A percentile compares a stretch with the other conserved stretches of the same genome.
These are phyloP conservation scores for Dichotomopilus funicola DNA, from an alignment of 2,329 filamentous ascomycete genomes.

Conservation along the genomic window DNA sequence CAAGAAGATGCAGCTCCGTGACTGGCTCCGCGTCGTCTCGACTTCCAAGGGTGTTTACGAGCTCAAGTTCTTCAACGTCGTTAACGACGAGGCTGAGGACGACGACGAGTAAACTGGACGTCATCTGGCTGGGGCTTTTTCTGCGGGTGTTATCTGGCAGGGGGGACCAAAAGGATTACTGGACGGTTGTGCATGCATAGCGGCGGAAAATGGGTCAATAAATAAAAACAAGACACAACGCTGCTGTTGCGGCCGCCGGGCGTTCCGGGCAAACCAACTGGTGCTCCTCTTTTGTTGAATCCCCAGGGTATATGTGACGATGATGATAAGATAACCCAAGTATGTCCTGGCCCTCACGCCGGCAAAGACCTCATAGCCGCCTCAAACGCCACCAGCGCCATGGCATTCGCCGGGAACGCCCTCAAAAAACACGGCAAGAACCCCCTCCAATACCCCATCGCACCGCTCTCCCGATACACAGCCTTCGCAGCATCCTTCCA, in stretches of 20 bases:
- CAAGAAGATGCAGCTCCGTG: conserved; percentile 99
- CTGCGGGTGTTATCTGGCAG: conserved; percentile 15
- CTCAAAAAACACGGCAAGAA: conserved; percentile 90
- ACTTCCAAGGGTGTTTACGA: conserved; percentile 98
- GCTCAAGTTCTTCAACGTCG: conserved; percentile 99
- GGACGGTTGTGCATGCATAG: conserved; percentile 20
- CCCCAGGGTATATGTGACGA: conserved; percentile 10
- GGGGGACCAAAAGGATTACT: conserved; percentile 5
- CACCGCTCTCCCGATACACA: conserved; percentile 70
- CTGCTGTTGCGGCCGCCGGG: conserved; percentile 17
- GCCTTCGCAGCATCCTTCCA: conserved; percentile 77
- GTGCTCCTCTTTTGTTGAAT: neutral
- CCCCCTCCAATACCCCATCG: conserved; percentile 81
- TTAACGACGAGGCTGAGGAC: conserved; percentile 95
- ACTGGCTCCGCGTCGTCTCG: conserved; percentile 98
- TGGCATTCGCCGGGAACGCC: conserved; percentile 92
- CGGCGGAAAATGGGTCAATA: conserved; percentile 20
- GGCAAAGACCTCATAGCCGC: conserved; percentile 70
- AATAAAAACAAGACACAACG: conserved; percentile 16
- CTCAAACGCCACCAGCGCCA: conserved; percentile 90
- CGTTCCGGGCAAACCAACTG: conserved; percentile 14
- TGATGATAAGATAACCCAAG: neutral
- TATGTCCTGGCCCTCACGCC: conserved; percentile 19
- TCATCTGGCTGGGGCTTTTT: conserved; percentile 14
- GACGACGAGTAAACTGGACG: conserved; percentile 79